phyloP scores from a whole-genome alignment of 768 basidiomycete genomes.

The Hericium erinaceus region DNA sequence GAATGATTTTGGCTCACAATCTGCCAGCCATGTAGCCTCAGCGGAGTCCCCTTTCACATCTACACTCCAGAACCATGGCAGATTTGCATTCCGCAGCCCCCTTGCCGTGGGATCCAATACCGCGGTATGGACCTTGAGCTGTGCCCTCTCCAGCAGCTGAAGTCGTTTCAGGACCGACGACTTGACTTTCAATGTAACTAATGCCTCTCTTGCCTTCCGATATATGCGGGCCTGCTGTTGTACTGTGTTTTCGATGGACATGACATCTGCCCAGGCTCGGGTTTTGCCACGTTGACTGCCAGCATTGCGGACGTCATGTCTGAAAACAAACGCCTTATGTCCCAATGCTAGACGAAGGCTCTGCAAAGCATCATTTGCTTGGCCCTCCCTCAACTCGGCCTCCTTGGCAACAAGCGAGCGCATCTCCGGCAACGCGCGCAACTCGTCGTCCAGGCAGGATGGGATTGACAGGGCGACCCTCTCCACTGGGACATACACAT shows the following conservation, averaged over 20 bases:
- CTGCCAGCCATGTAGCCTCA: background rate
- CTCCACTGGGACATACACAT: background rate
- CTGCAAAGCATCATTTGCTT: background rate
- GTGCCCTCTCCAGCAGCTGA: background rate
- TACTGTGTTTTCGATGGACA: background rate
- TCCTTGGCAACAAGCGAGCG: background rate
- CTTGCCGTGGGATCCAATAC: background rate
- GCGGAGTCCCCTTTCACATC: background rate
- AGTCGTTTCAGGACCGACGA: background rate
- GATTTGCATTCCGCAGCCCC: background rate
- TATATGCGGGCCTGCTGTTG: background rate
- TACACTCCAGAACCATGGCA: background rate
- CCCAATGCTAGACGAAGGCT: background rate
- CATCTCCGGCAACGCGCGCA: background rate
- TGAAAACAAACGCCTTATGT: background rate
- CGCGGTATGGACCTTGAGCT: background rate
- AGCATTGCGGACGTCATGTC: background rate
- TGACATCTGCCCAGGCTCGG: background rate
- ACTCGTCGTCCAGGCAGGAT: background rate
- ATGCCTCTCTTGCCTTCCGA: background rate
- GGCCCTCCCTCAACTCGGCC: background rate
- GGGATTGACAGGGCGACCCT: background rate
- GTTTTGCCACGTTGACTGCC: background rate
- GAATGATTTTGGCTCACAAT: background rate
- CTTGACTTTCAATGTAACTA: background rate